Evolutionary conservation across 768 basidiomycete species (phyloP).

Genomic region (Boletus rubroflammeus): DNA sequence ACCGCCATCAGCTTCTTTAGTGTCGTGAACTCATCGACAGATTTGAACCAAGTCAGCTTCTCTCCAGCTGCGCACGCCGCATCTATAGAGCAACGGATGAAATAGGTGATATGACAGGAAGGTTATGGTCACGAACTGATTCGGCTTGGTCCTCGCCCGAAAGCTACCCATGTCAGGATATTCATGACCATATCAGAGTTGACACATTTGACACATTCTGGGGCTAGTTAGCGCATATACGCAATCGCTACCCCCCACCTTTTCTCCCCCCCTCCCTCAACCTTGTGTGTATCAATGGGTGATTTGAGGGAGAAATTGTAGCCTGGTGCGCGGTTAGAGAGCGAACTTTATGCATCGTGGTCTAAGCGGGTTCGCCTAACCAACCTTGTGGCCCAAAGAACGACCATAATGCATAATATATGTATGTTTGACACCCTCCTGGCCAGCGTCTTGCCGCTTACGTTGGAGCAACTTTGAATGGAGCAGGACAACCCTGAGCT

Average conservation of each 20-base stretch:
- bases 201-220: slow-evolving; percentile 9
- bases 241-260: slow-evolving; percentile 6
- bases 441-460: not conserved
- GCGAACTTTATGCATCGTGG: slow-evolving; percentile 7
- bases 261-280: not conserved
- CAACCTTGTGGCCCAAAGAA: not conserved
- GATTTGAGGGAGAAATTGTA: not conserved
- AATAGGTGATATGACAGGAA: slow-evolving; percentile 19
- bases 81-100: slow-evolving; percentile 1
- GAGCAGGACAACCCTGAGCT: not conserved
- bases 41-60: slow-evolving; percentile 7
- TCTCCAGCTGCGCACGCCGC: slow-evolving; percentile 9
- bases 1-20: slow-evolving; percentile 10
- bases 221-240: slow-evolving; percentile 10
- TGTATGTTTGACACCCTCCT: not conserved
- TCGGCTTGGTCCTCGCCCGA: slow-evolving; percentile 2
- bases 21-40: slow-evolving; percentile 11
- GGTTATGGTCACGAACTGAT: slow-evolving; percentile 13
- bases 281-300: not conserved
- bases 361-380: slow-evolving; percentile 2
- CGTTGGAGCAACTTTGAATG: not conserved
- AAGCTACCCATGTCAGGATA: slow-evolving; percentile 12
- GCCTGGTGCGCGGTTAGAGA: slow-evolving; percentile 12
- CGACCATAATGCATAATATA: too few species aligned
- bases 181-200: slow-evolving; percentile 13